These are phyloP conservation scores for Aureobasidium sp. DNA, from an alignment of 2,329 filamentous ascomycete species.

Conservation along the genomic window DNA sequence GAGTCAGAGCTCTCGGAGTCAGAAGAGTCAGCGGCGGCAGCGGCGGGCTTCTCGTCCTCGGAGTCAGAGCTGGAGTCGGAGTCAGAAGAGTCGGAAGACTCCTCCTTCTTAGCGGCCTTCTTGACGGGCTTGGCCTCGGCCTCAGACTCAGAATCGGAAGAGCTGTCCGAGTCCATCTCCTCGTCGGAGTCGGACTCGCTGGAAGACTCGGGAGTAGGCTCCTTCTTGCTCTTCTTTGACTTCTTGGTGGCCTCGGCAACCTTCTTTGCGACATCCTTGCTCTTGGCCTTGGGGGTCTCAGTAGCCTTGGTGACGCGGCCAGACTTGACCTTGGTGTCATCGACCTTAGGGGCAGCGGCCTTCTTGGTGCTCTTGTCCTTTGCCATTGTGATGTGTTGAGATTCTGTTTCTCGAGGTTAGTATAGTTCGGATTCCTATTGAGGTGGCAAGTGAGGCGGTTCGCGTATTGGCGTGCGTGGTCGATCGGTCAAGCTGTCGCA, in stretches of 20 bases:
- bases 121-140: conserved; percentile 28
- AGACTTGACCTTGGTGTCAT: conserved; percentile 50
- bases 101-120: conserved; percentile 21
- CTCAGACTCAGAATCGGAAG: conserved; percentile 24
- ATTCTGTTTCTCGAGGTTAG: conserved; percentile 10
- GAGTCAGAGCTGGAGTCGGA: conserved; percentile 21
- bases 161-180: conserved; percentile 29
- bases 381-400: conserved; percentile 25
- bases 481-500: conserved; percentile 13
- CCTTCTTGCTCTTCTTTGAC: conserved; percentile 42
- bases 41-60: conserved; percentile 28
- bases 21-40: conserved; percentile 22
- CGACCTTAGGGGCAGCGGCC: conserved; percentile 21
- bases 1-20: conserved; percentile 20
- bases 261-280: conserved; percentile 60
- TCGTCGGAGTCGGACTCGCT: conserved; percentile 27
- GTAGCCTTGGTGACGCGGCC: conserved; percentile 61
- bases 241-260: conserved; percentile 45
- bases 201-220: conserved; percentile 40
- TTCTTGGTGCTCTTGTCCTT: conserved; percentile 39
- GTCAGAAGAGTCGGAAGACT: conserved; percentile 20
- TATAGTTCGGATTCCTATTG: neutral
- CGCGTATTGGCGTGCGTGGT: conserved; percentile 9
- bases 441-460: conserved; percentile 4
- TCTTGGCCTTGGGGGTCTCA: conserved; percentile 58